Percentiles rank a stretch among this genome's conserved stretches.
phyloP scores from a whole-genome alignment of 805 yeast species.

The Starmerella asiatica region DNA sequence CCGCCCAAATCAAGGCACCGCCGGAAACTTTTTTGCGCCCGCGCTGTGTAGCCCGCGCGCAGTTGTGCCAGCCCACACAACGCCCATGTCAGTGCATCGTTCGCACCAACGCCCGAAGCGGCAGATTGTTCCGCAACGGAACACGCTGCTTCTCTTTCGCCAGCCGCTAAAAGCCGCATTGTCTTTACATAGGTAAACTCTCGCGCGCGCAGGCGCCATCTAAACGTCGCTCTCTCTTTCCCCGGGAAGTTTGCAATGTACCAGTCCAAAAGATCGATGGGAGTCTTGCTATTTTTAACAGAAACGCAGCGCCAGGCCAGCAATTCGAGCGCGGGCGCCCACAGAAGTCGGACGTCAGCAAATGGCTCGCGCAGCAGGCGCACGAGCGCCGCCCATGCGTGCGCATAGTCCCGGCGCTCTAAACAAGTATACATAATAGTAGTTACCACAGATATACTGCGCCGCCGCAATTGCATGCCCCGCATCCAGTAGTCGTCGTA shows the following conservation, averaged over 20 bases:
- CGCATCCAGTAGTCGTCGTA: conserved; percentile 6
- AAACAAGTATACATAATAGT: conserved; percentile 5
- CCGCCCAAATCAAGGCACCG: conserved; percentile 17
- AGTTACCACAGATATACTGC: conserved; percentile 11
- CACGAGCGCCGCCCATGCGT: conserved; percentile 9
- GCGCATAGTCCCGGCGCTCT: conserved; percentile 14
- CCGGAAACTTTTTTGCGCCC: conserved; percentile 4
- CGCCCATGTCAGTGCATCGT: conserved; percentile 14
- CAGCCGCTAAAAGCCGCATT: conserved; percentile 3
- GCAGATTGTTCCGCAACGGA: conserved; percentile 9
- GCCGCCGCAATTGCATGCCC: conserved; percentile 5
- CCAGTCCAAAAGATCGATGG: conserved; percentile 13
- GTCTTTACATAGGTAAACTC: conserved; percentile 8
- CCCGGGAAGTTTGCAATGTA: conserved; percentile 15
- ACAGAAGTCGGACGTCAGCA: conserved; percentile 9
- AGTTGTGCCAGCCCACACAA: conserved; percentile 10
- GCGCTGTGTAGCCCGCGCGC: neutral
- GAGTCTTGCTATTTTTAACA: neutral
- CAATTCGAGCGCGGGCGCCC: conserved; percentile 17
- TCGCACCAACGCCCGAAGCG: conserved; percentile 2
- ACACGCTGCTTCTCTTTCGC: conserved; percentile 7
- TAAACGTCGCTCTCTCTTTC: neutral
- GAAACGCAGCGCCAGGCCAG: conserved; percentile 9
- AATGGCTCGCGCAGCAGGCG: conserved; percentile 8
- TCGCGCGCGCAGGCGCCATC: conserved; percentile 2